phyloP scores from a whole-genome alignment of 106 monocot species.

The Xerophyta viscosa region DNA sequence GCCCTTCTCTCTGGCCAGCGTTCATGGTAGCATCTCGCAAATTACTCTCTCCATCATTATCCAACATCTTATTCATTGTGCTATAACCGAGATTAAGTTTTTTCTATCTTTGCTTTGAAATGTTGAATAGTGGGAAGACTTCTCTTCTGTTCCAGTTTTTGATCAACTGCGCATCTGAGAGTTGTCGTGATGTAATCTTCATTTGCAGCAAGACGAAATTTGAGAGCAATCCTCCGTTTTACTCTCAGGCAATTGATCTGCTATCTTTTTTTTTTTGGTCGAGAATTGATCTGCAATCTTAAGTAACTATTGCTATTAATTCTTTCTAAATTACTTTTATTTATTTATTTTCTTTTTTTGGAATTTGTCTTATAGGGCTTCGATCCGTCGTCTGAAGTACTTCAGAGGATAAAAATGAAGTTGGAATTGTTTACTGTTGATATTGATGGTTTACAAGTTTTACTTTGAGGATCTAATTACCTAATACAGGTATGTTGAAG shows the following conservation, averaged over 20 bases:
- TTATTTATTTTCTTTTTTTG: neutral
- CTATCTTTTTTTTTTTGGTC: neutral
- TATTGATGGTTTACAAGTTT: too few species aligned
- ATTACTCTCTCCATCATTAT: too few species aligned
- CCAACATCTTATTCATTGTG: neutral
- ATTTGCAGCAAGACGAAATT: constrained; percentile 74
- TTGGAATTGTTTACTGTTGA: too few species aligned
- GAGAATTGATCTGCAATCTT: too few species aligned
- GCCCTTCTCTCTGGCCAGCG: constrained; percentile 70
- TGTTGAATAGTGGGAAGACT: constrained; percentile 69
- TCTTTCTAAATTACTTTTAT: too few species aligned
- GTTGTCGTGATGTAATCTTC: constrained; percentile 45
- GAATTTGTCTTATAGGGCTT: constrained; percentile 34
- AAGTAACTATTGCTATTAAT: too few species aligned
- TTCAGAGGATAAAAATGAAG: constrained; percentile 73
- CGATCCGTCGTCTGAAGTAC: constrained; percentile 45
- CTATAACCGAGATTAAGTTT: too few species aligned
- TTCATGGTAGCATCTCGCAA: constrained; percentile 28
- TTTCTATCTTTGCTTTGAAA: neutral
- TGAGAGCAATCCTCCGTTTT: constrained; percentile 77
- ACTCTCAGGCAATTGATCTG: constrained; percentile 40
- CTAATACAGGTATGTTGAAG: constrained; percentile 64
- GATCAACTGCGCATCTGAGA: constrained; percentile 54
- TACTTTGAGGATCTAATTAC: too few species aligned
- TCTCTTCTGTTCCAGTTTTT: constrained; percentile 94